Percentiles rank a stretch among this genome's conserved stretches.
These are phyloP conservation scores for Exophiala calicioides DNA, from an alignment of 2,329 filamentous ascomycete genomes.

Conservation along the genomic window DNA sequence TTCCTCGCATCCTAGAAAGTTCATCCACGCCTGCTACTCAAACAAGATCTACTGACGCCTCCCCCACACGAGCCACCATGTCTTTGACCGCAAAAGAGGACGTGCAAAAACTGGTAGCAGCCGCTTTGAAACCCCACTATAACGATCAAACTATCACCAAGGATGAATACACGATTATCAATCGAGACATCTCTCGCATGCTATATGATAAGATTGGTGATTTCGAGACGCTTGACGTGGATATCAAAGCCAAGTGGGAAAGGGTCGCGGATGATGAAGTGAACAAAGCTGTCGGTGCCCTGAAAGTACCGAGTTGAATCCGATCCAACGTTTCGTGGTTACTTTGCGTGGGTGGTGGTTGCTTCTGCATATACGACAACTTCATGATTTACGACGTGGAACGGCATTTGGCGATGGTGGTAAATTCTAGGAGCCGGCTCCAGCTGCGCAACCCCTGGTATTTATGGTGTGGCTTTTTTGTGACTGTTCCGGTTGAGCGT, in stretches of 20 bases:
- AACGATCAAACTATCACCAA: conserved; percentile 75
- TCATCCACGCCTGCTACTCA: conserved; percentile 46
- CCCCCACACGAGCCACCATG: conserved; percentile 66
- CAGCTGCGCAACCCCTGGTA: background rate
- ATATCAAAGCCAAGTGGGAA: conserved; percentile 70
- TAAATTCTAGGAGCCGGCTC: background rate
- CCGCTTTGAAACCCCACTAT: conserved; percentile 80
- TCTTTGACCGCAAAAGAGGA: conserved; percentile 83
- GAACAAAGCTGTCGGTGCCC: conserved; percentile 57
- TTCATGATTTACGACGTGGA: conserved; percentile 20
- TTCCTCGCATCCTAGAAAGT: conserved; percentile 31
- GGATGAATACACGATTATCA: conserved; percentile 90
- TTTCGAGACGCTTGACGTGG: conserved; percentile 62
- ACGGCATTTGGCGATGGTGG: conserved; percentile 9
- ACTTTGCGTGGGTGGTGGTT: conserved; percentile 7
- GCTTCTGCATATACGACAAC: conserved; percentile 10
- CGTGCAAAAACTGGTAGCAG: conserved; percentile 84
- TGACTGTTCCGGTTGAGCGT: conserved; percentile 14
- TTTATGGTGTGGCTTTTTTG: conserved; percentile 2
- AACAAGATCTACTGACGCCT: conserved; percentile 60
- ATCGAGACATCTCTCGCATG: conserved; percentile 82
- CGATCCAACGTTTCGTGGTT: background rate
- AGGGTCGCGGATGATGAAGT: conserved; percentile 77
- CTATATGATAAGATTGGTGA: conserved; percentile 71
- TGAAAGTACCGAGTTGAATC: conserved; percentile 25